These are phyloP conservation scores for Cokeromyces recurvatus DNA, from an alignment of 371 early-diverging fungal genomes.

Conservation along the genomic window DNA sequence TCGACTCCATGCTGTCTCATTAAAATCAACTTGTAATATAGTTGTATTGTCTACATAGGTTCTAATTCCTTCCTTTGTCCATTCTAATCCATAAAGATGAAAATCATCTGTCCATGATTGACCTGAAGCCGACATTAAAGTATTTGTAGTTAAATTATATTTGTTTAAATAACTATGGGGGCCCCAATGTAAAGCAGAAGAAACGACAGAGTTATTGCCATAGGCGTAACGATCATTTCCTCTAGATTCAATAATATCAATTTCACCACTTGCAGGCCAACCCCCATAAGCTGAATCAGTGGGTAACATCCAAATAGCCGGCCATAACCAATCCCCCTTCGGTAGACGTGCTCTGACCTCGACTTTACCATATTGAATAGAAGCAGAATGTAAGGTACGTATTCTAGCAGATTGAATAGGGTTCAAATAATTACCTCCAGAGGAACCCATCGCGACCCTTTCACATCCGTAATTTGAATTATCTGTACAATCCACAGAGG, in stretches of 20 bases:
- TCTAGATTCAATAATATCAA: slow-evolving; percentile 58
- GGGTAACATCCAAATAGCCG: slow-evolving; percentile 71
- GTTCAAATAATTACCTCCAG: slow-evolving; percentile 53
- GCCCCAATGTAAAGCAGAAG: slow-evolving; percentile 63
- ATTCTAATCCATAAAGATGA: slow-evolving; percentile 53
- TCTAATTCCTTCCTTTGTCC: slow-evolving; percentile 54
- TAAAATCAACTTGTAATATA: slow-evolving; percentile 55
- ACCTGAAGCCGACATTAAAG: slow-evolving; percentile 20
- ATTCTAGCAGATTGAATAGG: slow-evolving; percentile 65
- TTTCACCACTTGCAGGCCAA: slow-evolving; percentile 71
- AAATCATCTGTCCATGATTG: slow-evolving; percentile 42
- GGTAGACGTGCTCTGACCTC: slow-evolving; percentile 65
- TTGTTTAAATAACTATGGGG: slow-evolving; percentile 42
- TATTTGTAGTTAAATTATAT: slow-evolving; percentile 38
- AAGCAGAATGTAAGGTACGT: slow-evolving; percentile 43
- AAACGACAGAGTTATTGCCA: slow-evolving; percentile 43
- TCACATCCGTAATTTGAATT: slow-evolving; percentile 29
- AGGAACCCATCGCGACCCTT: slow-evolving; percentile 52
- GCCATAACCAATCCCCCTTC: slow-evolving; percentile 68
- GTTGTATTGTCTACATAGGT: slow-evolving; percentile 59
- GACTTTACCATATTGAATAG: slow-evolving; percentile 56
- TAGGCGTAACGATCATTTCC: slow-evolving; percentile 48
- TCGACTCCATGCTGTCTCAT: slow-evolving; percentile 39
- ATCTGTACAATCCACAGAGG: slow-evolving; percentile 35
- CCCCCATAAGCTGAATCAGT: slow-evolving; percentile 57